Evolutionary conservation across 2,329 filamentous ascomycete species (phyloP).

Genomic region (Neocucurbitaria cava): DNA sequence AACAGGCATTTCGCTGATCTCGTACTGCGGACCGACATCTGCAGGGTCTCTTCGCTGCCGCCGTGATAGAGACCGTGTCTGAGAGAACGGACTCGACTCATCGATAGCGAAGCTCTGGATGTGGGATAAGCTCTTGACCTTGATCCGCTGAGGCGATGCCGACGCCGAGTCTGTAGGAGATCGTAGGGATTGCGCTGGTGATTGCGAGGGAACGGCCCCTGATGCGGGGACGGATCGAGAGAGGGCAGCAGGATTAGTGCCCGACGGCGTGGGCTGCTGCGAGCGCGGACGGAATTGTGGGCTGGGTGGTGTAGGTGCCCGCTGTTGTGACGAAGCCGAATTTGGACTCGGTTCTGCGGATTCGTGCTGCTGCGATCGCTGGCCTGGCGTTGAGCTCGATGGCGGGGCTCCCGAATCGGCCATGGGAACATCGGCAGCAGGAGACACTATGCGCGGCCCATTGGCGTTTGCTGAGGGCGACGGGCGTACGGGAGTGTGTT

Average conservation of each 20-base stretch:
- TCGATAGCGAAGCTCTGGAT: conserved; percentile 87
- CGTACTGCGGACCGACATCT: conserved; percentile 71
- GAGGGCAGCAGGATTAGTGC: conserved; percentile 21
- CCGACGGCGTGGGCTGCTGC: conserved; percentile 38
- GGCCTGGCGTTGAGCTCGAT: conserved; percentile 37
- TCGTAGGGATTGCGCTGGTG: conserved; percentile 34
- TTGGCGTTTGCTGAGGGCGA: conserved; percentile 37
- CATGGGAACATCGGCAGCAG: conserved; percentile 48
- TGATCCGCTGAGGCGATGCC: conserved; percentile 67
- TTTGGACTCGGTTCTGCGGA: conserved; percentile 26
- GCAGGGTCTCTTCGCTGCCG: conserved; percentile 55
- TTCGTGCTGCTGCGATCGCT: conserved; percentile 34
- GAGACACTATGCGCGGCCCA: conserved; percentile 31
- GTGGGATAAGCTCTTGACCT: conserved; percentile 87
- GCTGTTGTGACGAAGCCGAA: conserved; percentile 21
- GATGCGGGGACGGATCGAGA: conserved; percentile 33
- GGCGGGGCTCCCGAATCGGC: conserved; percentile 45
- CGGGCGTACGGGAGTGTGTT: conserved; percentile 43
- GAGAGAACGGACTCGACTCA: conserved; percentile 68
- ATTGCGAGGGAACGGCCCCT: conserved; percentile 21
- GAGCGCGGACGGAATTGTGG: conserved; percentile 46
- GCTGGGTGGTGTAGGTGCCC: conserved; percentile 39
- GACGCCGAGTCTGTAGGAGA: conserved; percentile 40
- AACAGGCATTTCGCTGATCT: conserved; percentile 97
- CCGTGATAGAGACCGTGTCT: conserved; percentile 51